Conservation (phyloP, 768 basidiomycete genomes). For the Mycena albidolilacea region DNA sequence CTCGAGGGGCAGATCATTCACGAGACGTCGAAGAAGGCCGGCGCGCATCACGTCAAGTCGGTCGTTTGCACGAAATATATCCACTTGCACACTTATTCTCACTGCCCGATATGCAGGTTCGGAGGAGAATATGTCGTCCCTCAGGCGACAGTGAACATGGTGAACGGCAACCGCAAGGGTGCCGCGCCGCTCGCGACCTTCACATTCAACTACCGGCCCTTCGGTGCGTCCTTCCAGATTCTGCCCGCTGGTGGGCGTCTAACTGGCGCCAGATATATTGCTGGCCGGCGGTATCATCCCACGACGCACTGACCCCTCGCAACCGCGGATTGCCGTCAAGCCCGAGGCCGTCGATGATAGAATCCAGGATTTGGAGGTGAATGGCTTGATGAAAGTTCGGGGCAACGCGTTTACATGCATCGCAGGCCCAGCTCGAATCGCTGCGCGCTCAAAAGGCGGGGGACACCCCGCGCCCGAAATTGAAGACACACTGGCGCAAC, state of each 20-base stretch:
- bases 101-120: conserved; percentile 41
- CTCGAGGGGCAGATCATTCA: conserved; percentile 49
- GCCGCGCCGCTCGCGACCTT: conserved; percentile 47
- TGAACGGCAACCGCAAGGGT: conserved; percentile 44
- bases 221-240: conserved; percentile 42
- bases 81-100: neutral
- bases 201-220: conserved; percentile 54
- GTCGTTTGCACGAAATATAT: neutral
- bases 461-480: conserved; percentile 2
- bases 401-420: neutral
- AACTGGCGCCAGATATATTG: conserved; percentile 28
- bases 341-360: conserved; percentile 32
- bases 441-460: conserved; percentile 16
- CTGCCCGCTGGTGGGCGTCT: neutral
- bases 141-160: conserved; percentile 49
- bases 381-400: neutral
- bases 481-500: conserved; percentile 19
- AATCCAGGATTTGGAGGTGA: conserved; percentile 34
- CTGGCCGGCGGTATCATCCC: conserved; percentile 37
- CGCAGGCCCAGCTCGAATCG: conserved; percentile 26
- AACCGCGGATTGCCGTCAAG: conserved; percentile 16
- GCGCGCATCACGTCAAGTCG: conserved; percentile 52
- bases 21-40: conserved; percentile 52
- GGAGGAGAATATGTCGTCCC: conserved; percentile 50
- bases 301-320: conserved; percentile 5